These are phyloP conservation scores for Fraxinus sp. DNA, from an alignment of 305 asterid species.

Conservation along the genomic window DNA sequence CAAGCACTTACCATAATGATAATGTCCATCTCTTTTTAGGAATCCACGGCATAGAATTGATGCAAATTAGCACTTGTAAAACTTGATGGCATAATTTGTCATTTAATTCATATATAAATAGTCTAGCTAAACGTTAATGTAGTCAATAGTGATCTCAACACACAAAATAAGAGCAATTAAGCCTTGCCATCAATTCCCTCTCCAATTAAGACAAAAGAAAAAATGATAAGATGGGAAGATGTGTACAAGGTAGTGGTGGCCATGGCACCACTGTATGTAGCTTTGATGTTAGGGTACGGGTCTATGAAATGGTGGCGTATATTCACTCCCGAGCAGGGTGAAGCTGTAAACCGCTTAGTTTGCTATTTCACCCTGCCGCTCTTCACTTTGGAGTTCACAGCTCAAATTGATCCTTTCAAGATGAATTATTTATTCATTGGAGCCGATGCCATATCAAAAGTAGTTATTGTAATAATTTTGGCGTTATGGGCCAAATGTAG, in stretches of 20 bases:
- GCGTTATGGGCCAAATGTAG: slow-evolving; percentile 43
- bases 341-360: slow-evolving; percentile 48
- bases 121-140: background rate
- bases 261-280: slow-evolving; percentile 50
- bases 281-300: slow-evolving; percentile 48
- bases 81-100: background rate
- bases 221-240: slow-evolving; percentile 53
- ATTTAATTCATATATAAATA: background rate
- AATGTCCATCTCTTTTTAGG: background rate
- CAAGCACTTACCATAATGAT: background rate
- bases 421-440: slow-evolving; percentile 52
- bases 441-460: slow-evolving; percentile 56
- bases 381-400: slow-evolving; percentile 55
- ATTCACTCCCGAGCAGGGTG: slow-evolving; percentile 53
- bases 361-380: slow-evolving; percentile 53
- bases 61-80: background rate
- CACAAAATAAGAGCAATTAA: background rate
- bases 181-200: background rate
- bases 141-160: background rate
- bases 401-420: slow-evolving; percentile 52
- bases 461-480: slow-evolving; percentile 33
- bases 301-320: slow-evolving; percentile 65
- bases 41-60: background rate
- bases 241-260: slow-evolving; percentile 52
- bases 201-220: background rate